These are phyloP conservation scores for Beauveria pseudobassiana DNA, from an alignment of 2,329 filamentous ascomycete species.

Conservation along the genomic window DNA sequence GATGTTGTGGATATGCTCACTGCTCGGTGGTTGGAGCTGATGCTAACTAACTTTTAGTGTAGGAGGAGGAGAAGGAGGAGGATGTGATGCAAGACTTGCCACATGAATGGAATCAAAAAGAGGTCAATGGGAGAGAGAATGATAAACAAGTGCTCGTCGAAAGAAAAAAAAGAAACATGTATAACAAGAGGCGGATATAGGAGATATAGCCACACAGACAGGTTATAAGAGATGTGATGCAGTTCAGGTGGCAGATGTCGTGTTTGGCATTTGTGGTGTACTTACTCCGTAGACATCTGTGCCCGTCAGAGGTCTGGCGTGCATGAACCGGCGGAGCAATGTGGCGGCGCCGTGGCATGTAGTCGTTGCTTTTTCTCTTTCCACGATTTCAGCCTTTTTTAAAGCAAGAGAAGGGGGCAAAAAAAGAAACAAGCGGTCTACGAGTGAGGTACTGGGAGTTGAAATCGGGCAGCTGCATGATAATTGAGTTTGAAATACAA, in stretches of 20 bases:
- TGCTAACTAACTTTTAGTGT: too few relatives aligned
- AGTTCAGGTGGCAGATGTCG: neutral
- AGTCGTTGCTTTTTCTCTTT: too few relatives aligned
- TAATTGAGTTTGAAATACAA: too few relatives aligned
- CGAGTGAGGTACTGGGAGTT: neutral
- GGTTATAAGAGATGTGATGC: neutral
- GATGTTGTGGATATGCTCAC: too few relatives aligned
- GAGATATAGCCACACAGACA: neutral
- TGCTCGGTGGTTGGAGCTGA: too few relatives aligned
- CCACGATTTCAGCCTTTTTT: too few relatives aligned
- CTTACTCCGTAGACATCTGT: neutral
- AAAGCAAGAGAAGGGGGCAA: neutral
- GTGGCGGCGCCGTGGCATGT: neutral
- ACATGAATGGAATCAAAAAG: too few relatives aligned
- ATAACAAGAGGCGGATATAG: neutral
- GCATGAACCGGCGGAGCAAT: constrained; percentile 4
- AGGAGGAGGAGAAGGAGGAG: too few relatives aligned
- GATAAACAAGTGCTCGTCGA: neutral
- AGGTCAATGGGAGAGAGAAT: neutral
- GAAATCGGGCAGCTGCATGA: too few relatives aligned
- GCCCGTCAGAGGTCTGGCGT: neutral
- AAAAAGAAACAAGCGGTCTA: neutral
- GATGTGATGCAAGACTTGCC: too few relatives aligned
- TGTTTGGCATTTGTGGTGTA: too few relatives aligned
- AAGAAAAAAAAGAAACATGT: neutral